These are phyloP conservation scores for Diaporthe destruens DNA, from an alignment of 2,329 filamentous ascomycete species.

Conservation along the genomic window DNA sequence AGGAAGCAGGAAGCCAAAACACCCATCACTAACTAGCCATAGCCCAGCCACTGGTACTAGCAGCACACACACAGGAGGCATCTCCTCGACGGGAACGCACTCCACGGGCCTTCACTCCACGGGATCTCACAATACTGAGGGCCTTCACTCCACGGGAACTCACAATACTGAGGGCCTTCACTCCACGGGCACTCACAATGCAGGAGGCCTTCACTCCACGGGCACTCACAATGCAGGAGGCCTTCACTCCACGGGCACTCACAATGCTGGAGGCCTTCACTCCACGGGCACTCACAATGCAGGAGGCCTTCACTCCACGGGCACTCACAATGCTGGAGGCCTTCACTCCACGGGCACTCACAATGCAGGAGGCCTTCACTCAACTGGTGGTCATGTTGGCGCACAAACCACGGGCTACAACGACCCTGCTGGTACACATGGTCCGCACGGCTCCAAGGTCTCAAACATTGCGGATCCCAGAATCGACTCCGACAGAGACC, in stretches of 20 bases:
- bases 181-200: not conserved
- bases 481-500: slow-evolving; percentile 54
- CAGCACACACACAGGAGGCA: slow-evolving; percentile 49
- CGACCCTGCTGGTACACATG: slow-evolving; percentile 50
- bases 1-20: slow-evolving; percentile 44
- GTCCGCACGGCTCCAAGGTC: slow-evolving; percentile 51
- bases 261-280: not conserved
- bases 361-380: slow-evolving; percentile 40
- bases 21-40: slow-evolving; percentile 14
- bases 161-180: slow-evolving; percentile 41
- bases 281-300: slow-evolving; percentile 46
- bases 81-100: not conserved
- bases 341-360: slow-evolving; percentile 52
- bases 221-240: slow-evolving; percentile 51
- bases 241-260: not conserved
- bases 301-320: slow-evolving; percentile 3
- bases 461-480: slow-evolving; percentile 55
- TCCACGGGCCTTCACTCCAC: slow-evolving; percentile 47
- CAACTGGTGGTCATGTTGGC: not conserved
- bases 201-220: slow-evolving; percentile 48
- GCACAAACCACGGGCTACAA: slow-evolving; percentile 46
- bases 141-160: slow-evolving; percentile 43
- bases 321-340: slow-evolving; percentile 41
- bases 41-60: slow-evolving; percentile 46
- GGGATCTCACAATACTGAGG: not conserved